Evolutionary conservation across 495 filamentous ascomycete genomes (phyloP), one percentile per base, ranked within the genome.

Genomic region (Podospora comata): DNA sequence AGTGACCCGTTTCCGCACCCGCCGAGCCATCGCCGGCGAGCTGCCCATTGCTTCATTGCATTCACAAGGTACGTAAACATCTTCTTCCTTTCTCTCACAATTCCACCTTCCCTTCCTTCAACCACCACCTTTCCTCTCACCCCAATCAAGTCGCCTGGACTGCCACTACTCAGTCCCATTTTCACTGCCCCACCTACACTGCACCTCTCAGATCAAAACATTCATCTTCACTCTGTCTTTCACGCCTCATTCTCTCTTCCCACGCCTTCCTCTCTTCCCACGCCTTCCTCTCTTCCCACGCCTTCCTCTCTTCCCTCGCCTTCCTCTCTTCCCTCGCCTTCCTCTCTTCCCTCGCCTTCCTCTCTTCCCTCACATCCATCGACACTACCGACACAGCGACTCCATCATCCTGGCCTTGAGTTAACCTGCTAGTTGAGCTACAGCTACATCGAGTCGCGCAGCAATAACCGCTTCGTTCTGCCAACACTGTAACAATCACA

Each of bases 401-500:
- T 48, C 13, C 39, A 48, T 48, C 6, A 48, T 48, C 39, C 39
- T 13, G 39, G 39, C 9, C 39, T 16, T 48, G 13, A 48, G 39
- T 48, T 48, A 48, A 48, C 39, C 39, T 11, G 39, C 15, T 5
- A 48, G 13, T 48, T 48, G 39, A 16, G 13, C 39, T 48, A 11
- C 18, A 48, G 39, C 39, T 18, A 48, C 39, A 11, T 48, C 39
- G 39, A 48, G 6, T 16, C 39, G 39, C 13, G 39, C 39, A 48
- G 39, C 39, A 13, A 16, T 48, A 48, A 13, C 2, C 39, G 39
- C 39, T 48, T 13, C 5, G 39, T 13, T 48, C 39, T 62, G 18
- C 16, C 60, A 62, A 26, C 20, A 16, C 58, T 60, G 58, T 30
- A 58, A 20, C 55, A 58, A 19, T n/a, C 23, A 58, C 55, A 58